Evolutionary conservation across 257 asterid species (phyloP), one percentile per base, ranked within the genome.

Genomic region (Solanum neorickii): DNA sequence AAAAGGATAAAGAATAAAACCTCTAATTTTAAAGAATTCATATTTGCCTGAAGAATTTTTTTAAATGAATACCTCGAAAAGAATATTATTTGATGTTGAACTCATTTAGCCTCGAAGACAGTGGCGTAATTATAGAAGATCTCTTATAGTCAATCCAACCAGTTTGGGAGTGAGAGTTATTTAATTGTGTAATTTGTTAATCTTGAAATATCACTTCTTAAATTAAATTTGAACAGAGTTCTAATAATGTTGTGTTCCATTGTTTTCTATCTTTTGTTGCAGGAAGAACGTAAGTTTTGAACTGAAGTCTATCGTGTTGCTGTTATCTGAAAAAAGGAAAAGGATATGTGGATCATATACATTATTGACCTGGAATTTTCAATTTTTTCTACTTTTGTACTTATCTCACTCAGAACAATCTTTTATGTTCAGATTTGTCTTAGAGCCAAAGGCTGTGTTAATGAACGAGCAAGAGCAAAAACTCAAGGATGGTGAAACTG

Each of bases 381-480:
- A 74, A 27, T 1, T 70, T 44, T n/a, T 73, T 73, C 12, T 80
- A 56, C 85, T 47, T 14, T 49, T 14, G 14, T 83, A 21, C 82
- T 13, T 86, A 39, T 49, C 78, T 70, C 39, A 87, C 37, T 87
- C 84, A 59, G 47, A 73, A 35, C 82, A 70, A 12, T 47, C 83
- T 83, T 83, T 72, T 77, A n/a, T 91, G 87, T 86, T 80, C 93
- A 96, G 98, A 92, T 96, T 96, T 88, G 87, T 95, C 41, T 92
- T 95, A 91, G 98, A 96, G 92, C 98, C 98, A 84, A 94, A 93
- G 73, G 82, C 97, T 59, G 89, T 93, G 89, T 92, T 96, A 90
- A 93, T 96, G 98, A 96, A 92, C 88, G 98, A 96, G 83, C 97
- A 91, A 88, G 96, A 94, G 69, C 92, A 90, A 69, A 96, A 94